Evolutionary conservation across 2,329 filamentous ascomycete species (phyloP).

Genomic region (Phoma sp.): DNA sequence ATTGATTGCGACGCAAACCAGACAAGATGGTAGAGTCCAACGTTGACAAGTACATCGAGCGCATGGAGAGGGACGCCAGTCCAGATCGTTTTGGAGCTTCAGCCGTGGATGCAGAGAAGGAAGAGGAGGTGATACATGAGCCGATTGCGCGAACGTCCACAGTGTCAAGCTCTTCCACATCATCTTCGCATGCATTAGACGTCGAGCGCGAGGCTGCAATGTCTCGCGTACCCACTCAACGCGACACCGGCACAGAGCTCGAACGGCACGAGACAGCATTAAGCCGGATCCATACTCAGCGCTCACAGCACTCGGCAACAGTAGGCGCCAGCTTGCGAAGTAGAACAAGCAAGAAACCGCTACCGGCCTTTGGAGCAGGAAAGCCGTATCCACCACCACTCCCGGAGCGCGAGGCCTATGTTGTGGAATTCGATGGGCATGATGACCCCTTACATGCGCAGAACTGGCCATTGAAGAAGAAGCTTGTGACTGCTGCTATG

Average conservation of each 20-base stretch:
- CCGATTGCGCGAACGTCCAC: constrained; percentile 66
- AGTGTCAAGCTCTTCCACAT: constrained; percentile 58
- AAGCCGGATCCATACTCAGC: constrained; percentile 73
- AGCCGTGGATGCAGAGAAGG: constrained; percentile 47
- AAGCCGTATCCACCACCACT: constrained; percentile 76
- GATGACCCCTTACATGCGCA: constrained; percentile 85
- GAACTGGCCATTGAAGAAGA: constrained; percentile 84
- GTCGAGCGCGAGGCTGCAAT: constrained; percentile 56
- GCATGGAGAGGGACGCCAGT: constrained; percentile 64
- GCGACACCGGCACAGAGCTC: constrained; percentile 61
- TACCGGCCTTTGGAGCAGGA: constrained; percentile 75
- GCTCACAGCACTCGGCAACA: constrained; percentile 74
- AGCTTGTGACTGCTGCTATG: constrained; percentile 72
- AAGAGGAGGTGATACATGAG: constrained; percentile 58
- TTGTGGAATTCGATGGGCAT: constrained; percentile 79
- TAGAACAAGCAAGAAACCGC: constrained; percentile 61
- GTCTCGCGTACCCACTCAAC: constrained; percentile 69
- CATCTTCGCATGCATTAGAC: constrained; percentile 50
- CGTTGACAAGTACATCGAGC: constrained; percentile 55
- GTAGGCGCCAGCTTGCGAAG: constrained; percentile 65
- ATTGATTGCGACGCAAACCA: constrained; percentile 1
- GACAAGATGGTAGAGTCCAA: constrained; percentile 61
- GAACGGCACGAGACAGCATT: constrained; percentile 74
- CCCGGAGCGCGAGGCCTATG: constrained; percentile 69
- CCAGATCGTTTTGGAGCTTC: constrained; percentile 46